A percentile compares a stretch with the other conserved stretches of the same genome.
Evolutionary conservation across 176 grass and related monocot genomes (phyloP).

Genomic region (Hyparrhenia diplandra): DNA sequence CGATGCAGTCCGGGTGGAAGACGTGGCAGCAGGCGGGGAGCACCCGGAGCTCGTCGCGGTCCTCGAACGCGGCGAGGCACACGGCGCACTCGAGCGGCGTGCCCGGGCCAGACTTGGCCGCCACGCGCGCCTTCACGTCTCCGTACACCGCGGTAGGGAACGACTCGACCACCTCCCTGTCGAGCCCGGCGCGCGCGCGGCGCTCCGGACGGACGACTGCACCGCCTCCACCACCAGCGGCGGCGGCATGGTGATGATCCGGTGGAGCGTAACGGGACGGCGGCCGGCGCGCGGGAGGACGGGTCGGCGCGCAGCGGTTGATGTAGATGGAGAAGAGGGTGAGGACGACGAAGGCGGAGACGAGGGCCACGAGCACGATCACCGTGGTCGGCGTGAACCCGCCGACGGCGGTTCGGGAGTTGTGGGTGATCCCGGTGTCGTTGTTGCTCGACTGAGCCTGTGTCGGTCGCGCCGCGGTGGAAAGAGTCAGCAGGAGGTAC

Average conservation of each 20-base stretch:
- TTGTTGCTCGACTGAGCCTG: constrained; percentile 22
- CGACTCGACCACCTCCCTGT: constrained; percentile 39
- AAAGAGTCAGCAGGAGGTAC: background rate
- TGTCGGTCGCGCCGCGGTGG: background rate
- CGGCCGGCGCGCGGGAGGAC: background rate
- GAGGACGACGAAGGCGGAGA: constrained; percentile 45
- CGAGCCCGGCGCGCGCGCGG: constrained; percentile 25
- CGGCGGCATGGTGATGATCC: background rate
- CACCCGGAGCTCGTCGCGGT: constrained; percentile 51
- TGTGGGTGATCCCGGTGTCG: background rate
- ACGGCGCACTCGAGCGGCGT: constrained; percentile 63
- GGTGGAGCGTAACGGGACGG: background rate
- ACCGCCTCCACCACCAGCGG: background rate
- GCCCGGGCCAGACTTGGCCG: constrained; percentile 22
- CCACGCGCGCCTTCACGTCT: constrained; percentile 49
- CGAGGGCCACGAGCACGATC: constrained; percentile 41
- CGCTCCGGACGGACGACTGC: background rate
- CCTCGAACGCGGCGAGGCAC: constrained; percentile 64
- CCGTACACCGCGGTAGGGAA: constrained; percentile 65
- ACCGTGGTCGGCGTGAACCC: constrained; percentile 55
- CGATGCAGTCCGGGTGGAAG: constrained; percentile 85
- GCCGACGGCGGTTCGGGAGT: constrained; percentile 6
- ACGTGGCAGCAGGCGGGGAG: constrained; percentile 77
- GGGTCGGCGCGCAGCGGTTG: constrained; percentile 34
- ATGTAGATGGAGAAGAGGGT: constrained; percentile 62